These are phyloP conservation scores for Pleurotus eryngii DNA, from an alignment of 768 basidiomycete genomes.

Conservation along the genomic window DNA sequence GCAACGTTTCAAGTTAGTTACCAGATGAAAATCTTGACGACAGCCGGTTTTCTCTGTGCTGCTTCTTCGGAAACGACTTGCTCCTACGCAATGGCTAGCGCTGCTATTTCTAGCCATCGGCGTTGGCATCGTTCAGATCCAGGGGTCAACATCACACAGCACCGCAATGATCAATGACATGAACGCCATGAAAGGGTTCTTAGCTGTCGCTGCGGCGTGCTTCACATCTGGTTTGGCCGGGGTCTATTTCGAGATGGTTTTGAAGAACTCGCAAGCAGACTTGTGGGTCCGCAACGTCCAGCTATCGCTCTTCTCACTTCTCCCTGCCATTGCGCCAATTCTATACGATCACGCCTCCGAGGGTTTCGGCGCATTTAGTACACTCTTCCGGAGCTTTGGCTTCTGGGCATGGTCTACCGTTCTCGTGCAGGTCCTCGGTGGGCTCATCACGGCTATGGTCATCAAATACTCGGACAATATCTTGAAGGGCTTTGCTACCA, in stretches of 20 bases:
- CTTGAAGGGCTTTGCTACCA: slow-evolving; percentile 93
- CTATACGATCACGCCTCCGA: slow-evolving; percentile 47
- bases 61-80: slow-evolving; percentile 73
- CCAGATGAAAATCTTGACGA: slow-evolving; percentile 97
- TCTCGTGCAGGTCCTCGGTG: slow-evolving; percentile 84
- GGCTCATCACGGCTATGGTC: slow-evolving; percentile 87
- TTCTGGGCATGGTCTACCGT: slow-evolving; percentile 92
- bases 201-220: slow-evolving; percentile 88
- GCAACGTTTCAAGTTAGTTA: slow-evolving; percentile 97
- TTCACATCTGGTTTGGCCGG: slow-evolving; percentile 95
- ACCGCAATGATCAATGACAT: slow-evolving; percentile 49
- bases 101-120: slow-evolving; percentile 84
- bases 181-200: slow-evolving; percentile 81
- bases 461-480: slow-evolving; percentile 95
- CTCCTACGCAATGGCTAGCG: slow-evolving; percentile 77
- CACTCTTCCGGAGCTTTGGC: slow-evolving; percentile 83
- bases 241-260: slow-evolving; percentile 97
- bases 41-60: slow-evolving; percentile 87
- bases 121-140: slow-evolving; percentile 87
- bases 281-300: slow-evolving; percentile 98
- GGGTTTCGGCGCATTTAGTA: slow-evolving; percentile 35
- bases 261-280: slow-evolving; percentile 86
- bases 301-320: slow-evolving; percentile 88
- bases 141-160: slow-evolving; percentile 30
- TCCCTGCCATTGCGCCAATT: slow-evolving; percentile 83